Evolutionary conservation across 139 green algal genomes (phyloP).

Genomic region (Micractinium conductrix): DNA sequence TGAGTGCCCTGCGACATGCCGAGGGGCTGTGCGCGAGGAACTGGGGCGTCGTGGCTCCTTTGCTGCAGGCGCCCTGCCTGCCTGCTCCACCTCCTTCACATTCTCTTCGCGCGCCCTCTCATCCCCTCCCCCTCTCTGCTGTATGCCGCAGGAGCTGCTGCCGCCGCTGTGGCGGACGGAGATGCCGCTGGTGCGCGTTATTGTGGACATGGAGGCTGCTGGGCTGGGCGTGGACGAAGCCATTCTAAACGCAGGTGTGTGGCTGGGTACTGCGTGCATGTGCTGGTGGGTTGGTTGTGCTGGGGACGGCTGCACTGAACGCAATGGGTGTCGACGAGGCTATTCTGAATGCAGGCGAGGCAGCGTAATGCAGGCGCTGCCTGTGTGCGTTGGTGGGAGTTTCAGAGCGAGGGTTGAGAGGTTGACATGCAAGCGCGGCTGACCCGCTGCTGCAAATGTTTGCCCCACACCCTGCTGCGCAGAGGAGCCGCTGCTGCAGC

Average conservation of each 20-base stretch:
- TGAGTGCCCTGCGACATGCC: neutral
- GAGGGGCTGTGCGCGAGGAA: neutral
- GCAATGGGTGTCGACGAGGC: too few species aligned
- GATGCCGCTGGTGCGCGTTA: slow-evolving; percentile 79
- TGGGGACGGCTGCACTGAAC: too few species aligned
- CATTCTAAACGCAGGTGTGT: slow-evolving; percentile 34
- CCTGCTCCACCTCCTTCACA: neutral
- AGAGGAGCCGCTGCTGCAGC: slow-evolving; percentile 58
- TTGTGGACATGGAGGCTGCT: slow-evolving; percentile 71
- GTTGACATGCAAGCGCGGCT: too few species aligned
- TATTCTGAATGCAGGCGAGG: neutral
- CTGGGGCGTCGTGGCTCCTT: neutral
- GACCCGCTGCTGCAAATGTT: too few species aligned
- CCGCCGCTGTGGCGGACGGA: slow-evolving; percentile 58
- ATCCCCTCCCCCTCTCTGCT: neutral
- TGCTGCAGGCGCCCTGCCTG: neutral
- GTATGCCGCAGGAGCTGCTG: slow-evolving; percentile 42
- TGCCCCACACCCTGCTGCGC: neutral
- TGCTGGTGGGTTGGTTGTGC: too few species aligned
- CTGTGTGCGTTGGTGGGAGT: neutral
- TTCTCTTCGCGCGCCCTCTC: neutral
- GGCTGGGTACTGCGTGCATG: too few species aligned
- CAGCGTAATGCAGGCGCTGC: neutral
- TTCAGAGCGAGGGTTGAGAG: neutral
- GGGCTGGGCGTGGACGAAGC: slow-evolving; percentile 64